Conservation (phyloP, 2,329 filamentous ascomycete species). For the Capronia americana region DNA sequence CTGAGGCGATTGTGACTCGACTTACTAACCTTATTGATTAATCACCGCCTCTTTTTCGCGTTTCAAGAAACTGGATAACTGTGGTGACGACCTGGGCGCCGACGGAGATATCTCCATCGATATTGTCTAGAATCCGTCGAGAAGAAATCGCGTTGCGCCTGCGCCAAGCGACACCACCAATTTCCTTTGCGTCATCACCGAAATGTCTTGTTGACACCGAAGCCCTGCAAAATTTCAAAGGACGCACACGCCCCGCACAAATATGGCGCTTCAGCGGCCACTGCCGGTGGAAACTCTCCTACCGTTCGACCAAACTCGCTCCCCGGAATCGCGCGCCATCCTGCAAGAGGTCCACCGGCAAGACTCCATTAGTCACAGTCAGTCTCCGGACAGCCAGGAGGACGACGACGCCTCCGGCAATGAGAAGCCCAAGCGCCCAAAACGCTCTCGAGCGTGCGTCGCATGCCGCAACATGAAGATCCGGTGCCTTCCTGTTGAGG, state of each 20-base stretch:
- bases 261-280: slow-evolving; percentile 13
- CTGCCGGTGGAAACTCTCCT: slow-evolving; percentile 25
- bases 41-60: not conserved
- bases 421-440: slow-evolving; percentile 36
- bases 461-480: slow-evolving; percentile 41
- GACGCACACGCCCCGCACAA: not conserved
- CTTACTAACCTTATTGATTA: not conserved
- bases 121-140: not conserved
- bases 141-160: not conserved
- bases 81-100: not conserved
- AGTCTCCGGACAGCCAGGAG: slow-evolving; percentile 32
- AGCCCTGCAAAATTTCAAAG: not conserved
- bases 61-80: not conserved
- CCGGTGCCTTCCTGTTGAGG: slow-evolving; percentile 39
- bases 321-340: slow-evolving; percentile 20
- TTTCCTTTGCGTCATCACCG: slow-evolving; percentile 1
- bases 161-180: not conserved
- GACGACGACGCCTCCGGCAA: slow-evolving; percentile 28
- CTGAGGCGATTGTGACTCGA: not conserved
- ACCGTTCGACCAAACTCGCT: slow-evolving; percentile 24
- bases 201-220: not conserved
- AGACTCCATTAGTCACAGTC: slow-evolving; percentile 17
- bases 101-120: not conserved
- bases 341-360: slow-evolving; percentile 16
- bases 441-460: slow-evolving; percentile 37